Percentiles rank a stretch among this genome's conserved stretches.
Evolutionary conservation across 441 rosid species (phyloP).

Genomic region (Gossypium aridum): DNA sequence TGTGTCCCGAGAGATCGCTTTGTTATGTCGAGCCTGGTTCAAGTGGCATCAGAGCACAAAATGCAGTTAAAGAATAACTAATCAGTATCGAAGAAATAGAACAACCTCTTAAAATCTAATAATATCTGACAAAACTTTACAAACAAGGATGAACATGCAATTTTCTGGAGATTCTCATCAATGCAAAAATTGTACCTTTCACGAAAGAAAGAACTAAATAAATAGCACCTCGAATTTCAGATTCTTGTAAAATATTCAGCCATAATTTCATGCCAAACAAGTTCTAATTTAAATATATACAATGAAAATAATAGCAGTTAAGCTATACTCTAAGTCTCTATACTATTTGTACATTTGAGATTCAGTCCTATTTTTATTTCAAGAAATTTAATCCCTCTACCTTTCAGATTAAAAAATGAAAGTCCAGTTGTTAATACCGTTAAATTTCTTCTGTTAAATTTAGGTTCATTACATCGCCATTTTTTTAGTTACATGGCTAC

Average conservation of each 20-base stretch:
- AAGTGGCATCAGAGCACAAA: slow-evolving; percentile 16
- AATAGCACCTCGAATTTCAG: not conserved
- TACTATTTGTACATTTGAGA: too few relatives aligned
- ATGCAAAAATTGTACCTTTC: not conserved
- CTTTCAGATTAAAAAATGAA: too few relatives aligned
- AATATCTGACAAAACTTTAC: not conserved
- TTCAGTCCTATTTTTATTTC: too few relatives aligned
- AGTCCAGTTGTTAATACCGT: too few relatives aligned
- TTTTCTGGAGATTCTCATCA: not conserved
- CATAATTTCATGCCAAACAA: not conserved
- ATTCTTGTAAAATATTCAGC: not conserved
- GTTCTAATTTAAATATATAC: not conserved
- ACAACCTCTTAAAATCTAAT: not conserved
- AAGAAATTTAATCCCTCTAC: too few relatives aligned
- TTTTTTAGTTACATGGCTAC: too few relatives aligned
- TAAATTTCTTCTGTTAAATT: too few relatives aligned
- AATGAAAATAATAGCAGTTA: not conserved
- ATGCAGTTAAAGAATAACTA: slow-evolving; percentile 14
- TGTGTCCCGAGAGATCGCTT: slow-evolving; percentile 92
- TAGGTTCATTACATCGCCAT: too few relatives aligned
- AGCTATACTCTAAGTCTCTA: too few relatives aligned
- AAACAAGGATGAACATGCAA: not conserved
- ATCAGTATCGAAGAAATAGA: not conserved
- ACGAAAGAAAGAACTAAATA: not conserved
- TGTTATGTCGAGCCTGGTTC: slow-evolving; percentile 74